Percentiles rank a stretch among this genome's conserved stretches.
Conservation (phyloP, 2,329 filamentous ascomycete genomes). For the Fusarium continuum region DNA sequence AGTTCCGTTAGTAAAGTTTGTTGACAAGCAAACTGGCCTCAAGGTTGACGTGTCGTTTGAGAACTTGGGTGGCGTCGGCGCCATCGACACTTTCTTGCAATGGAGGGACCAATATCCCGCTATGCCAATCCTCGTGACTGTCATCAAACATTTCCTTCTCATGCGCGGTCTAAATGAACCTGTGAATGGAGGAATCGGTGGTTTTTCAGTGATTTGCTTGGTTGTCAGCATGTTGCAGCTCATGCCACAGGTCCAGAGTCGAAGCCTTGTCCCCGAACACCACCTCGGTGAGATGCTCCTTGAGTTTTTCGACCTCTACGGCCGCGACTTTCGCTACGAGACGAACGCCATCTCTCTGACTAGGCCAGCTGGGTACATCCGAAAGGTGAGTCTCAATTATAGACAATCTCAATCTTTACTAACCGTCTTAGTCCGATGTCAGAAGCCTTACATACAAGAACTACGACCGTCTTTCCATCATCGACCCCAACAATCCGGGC, state of each 20-base stretch:
- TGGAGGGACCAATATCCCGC: conserved; percentile 85
- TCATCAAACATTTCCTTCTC: conserved; percentile 91
- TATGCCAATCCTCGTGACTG: conserved; percentile 84
- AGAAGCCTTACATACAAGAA: conserved; percentile 64
- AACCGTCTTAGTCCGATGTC: conserved; percentile 53
- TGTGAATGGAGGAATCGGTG: conserved; percentile 87
- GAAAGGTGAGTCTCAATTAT: conserved; percentile 69
- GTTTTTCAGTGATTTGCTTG: conserved; percentile 93
- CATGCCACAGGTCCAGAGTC: conserved; percentile 74
- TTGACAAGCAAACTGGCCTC: conserved; percentile 79
- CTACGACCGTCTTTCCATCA: conserved; percentile 78
- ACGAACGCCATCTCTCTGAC: conserved; percentile 78
- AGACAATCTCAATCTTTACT: neutral
- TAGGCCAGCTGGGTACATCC: conserved; percentile 73
- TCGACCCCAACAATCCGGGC: conserved; percentile 84
- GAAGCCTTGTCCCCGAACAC: conserved; percentile 65
- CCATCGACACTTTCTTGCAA: conserved; percentile 79
- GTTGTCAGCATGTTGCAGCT: conserved; percentile 89
- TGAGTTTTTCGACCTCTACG: conserved; percentile 90
- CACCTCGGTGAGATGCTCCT: conserved; percentile 85
- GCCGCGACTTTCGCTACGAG: conserved; percentile 78
- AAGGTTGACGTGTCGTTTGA: conserved; percentile 96
- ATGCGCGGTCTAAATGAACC: conserved; percentile 95
- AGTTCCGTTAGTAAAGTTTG: conserved; percentile 92
- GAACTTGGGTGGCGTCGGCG: conserved; percentile 82